A percentile compares a stretch with the other conserved stretches of the same genome.
Evolutionary conservation across 371 early-diverging fungal genomes (phyloP).

Genomic region (Saksenaea oblongispora): DNA sequence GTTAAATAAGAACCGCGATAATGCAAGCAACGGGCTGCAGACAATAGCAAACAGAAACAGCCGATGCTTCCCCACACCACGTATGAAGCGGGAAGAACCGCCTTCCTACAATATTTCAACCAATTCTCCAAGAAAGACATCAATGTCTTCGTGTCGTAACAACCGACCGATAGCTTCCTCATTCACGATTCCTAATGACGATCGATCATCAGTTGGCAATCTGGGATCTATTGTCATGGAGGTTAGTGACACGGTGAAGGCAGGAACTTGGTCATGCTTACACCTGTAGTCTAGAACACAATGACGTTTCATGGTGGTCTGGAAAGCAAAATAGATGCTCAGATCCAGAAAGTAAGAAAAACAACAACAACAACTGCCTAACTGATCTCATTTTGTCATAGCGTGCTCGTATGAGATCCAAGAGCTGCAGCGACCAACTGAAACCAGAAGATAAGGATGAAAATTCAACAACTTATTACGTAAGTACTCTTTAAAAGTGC

Average conservation of each 20-base stretch:
- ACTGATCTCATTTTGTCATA: not conserved
- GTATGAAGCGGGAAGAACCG: not conserved
- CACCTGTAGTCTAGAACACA: not conserved
- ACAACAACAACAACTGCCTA: not conserved
- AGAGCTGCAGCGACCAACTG: not conserved
- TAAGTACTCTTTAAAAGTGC: not conserved
- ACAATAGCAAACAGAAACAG: not conserved
- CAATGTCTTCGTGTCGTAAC: not conserved
- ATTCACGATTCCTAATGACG: not conserved
- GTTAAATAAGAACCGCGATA: not conserved
- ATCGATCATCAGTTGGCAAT: not conserved
- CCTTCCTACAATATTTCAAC: not conserved
- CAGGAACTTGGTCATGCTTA: too few relatives aligned
- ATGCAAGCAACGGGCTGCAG: not conserved
- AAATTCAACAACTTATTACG: not conserved
- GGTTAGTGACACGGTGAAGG: not conserved
- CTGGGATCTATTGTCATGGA: not conserved
- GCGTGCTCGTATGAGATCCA: not conserved
- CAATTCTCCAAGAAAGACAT: not conserved
- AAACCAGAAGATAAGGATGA: not conserved
- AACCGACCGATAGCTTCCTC: not conserved
- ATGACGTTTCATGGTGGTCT: not conserved
- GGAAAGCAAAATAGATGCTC: conserved; percentile 24
- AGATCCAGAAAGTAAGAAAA: conserved; percentile 16
- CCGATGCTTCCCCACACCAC: not conserved